phyloP scores from a whole-genome alignment of 495 filamentous ascomycete genomes.

The Tuber borchii region DNA sequence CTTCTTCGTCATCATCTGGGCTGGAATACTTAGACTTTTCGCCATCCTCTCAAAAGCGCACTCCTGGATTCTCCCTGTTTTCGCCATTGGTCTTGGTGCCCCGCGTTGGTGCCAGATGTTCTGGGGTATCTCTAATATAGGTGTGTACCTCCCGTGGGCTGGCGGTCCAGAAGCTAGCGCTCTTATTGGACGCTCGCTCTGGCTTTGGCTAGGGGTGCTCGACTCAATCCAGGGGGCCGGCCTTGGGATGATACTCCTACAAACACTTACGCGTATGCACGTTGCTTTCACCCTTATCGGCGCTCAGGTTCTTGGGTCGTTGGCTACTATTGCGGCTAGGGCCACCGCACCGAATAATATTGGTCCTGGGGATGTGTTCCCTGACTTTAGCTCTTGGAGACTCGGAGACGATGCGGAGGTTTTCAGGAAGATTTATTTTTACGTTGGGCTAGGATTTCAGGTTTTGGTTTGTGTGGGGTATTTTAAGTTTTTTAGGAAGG shows the following conservation, averaged over 20 bases:
- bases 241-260: slow-evolving; percentile 58
- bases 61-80: slow-evolving; percentile 61
- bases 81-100: slow-evolving; percentile 53
- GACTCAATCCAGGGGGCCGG: slow-evolving; percentile 58
- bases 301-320: slow-evolving; percentile 53
- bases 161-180: slow-evolving; percentile 49
- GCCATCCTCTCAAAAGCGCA: slow-evolving; percentile 50
- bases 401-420: slow-evolving; percentile 48
- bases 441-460: slow-evolving; percentile 58
- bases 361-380: slow-evolving; percentile 60
- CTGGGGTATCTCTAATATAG: slow-evolving; percentile 56
- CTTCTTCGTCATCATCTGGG: slow-evolving; percentile 59
- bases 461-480: slow-evolving; percentile 60
- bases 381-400: slow-evolving; percentile 43
- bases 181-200: slow-evolving; percentile 51
- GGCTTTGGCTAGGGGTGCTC: slow-evolving; percentile 61
- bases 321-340: slow-evolving; percentile 54
- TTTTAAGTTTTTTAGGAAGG: slow-evolving; percentile 64
- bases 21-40: slow-evolving; percentile 48
- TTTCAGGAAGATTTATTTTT: slow-evolving; percentile 57
- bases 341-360: slow-evolving; percentile 55
- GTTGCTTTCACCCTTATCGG: slow-evolving; percentile 52
- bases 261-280: slow-evolving; percentile 58
- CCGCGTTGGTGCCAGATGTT: slow-evolving; percentile 63
- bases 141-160: slow-evolving; percentile 57